Base-by-base conservation (phyloP, 257 asterid species). In the Cinchona pubescens region DNA sequence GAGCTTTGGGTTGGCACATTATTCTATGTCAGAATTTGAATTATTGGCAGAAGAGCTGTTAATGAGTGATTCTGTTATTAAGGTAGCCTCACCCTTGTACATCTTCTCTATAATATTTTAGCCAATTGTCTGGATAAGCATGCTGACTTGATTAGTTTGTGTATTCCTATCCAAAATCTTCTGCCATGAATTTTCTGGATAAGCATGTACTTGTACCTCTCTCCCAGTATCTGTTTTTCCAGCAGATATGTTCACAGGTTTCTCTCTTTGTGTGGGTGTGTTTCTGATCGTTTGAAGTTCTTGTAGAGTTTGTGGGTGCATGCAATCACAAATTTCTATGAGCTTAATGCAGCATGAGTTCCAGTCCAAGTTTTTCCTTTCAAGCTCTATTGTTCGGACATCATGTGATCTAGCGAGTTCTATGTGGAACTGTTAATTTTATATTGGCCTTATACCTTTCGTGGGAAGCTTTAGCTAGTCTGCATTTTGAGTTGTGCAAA, bases 1-100 rank as follows among this genome's bases (percentile, higher is more conserved):
- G 90, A 96, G 96, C 89, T 96, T 96, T 78, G 99, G 99, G 74
- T 90, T 96, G 76, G 97, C 96, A 53, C 96, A 83, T 76, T 93
- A 87, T 71, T 86, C 98, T n/a, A 88, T 90, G 96, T 96, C 99
- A 49, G 99, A 93, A 81, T 96, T 96, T 83, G 99, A 96, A 84
- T 79, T 96, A 69, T 82, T 90, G 88, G 97, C 99, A 66, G 99
- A 96, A 84, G 99, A 96, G 87, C 89, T 96, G 65, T 86, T 96
- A 82, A 96, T 93, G 97, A 90, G 99, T 72, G 96, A 96, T 82
- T 96, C 99, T 67, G 78, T 83, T 65, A 85, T 96, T 61, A 86
- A 90, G 91, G 99, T 93, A 83, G 89, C 78, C 14, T 2, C 46
- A 55, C 42, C 37, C 56, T 25, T 74, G 59, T 61, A 65, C 61